Base-by-base conservation (phyloP, 2,329 filamentous ascomycete genomes). In the Fusarium buxicola region DNA sequence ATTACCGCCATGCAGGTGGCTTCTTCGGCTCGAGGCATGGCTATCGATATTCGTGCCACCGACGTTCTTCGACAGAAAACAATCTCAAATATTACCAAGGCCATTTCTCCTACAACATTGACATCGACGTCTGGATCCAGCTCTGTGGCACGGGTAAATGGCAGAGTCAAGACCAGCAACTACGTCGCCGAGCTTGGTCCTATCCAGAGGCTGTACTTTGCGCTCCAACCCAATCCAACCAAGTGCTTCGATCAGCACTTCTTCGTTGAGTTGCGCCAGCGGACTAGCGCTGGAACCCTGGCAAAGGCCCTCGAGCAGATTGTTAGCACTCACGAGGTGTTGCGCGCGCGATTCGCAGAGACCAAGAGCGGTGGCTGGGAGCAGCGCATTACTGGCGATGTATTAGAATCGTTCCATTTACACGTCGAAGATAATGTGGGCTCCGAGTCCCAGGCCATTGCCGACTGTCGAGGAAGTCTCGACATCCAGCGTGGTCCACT, bases 161-260 rank as follows among this genome's bases (percentile, higher is more conserved):
- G n/a, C n/a, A n/a, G n/a, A n/a, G n/a, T n/a, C n/a, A n/a, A n/a
- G n/a, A n/a, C n/a, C n/a, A n/a, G n/a, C n/a, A n/a, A n/a, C n/a
- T n/a, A n/a, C n/a, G n/a, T n/a, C n/a, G n/a, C n/a, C n/a, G n/a
- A n/a, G n/a, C 38, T 34, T 36, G 57, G 16, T n/a, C 56, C 56
- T 8, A 51, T 59, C 9, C 56, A 59, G 21, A 25, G 40, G 32
- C 25, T 58, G 11, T 62, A 36, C 18, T 51, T 60, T 13, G 13
- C 31, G 24, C 38, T 45, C 3, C 53, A 51, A 7, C 48, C 38
- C 5, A 30, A 41, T 30, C 38, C 38, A 2, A 7, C 44, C 30
- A 24, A 36, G 5, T 24, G 44, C n/a, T 51, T 44, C n/a, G 44
- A 44, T 15, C 48, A 51, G 30, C 43, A 31, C 13, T 51, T 51